These are phyloP conservation scores for Trifolium dubium DNA, from an alignment of 306 rosid species.

Conservation along the genomic window DNA sequence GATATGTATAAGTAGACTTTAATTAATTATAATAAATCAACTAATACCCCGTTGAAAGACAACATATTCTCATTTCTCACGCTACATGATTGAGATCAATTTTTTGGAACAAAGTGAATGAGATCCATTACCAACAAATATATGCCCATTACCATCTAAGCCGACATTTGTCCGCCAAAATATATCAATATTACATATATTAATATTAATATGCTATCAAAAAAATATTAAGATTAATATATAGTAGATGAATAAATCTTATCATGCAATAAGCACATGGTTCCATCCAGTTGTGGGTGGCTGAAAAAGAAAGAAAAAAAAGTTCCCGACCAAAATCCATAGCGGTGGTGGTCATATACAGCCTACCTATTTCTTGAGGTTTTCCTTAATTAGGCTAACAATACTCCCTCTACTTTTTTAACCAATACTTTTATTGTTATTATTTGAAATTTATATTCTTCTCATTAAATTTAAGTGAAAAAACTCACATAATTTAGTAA, in stretches of 20 bases:
- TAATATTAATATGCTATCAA: neutral
- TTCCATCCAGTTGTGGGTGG: slow-evolving; percentile 42
- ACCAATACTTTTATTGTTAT: neutral
- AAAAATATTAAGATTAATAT: too few species aligned
- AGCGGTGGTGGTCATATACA: slow-evolving; percentile 35
- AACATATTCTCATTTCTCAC: neutral
- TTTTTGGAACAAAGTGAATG: too few species aligned
- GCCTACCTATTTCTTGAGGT: neutral
- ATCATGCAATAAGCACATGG: slow-evolving; percentile 36
- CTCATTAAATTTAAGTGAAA: neutral
- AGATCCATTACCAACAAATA: too few species aligned
- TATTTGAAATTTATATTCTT: neutral
- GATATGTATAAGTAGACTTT: too few species aligned
- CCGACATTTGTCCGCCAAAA: slow-evolving; percentile 31
- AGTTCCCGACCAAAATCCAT: slow-evolving; percentile 40
- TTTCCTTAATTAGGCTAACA: neutral
- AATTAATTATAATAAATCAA: too few species aligned
- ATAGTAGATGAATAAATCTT: neutral
- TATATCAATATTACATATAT: neutral
- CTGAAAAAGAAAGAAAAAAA: slow-evolving; percentile 33
- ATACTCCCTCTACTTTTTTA: neutral
- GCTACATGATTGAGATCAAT: too few species aligned
- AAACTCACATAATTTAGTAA: neutral
- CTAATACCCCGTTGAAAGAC: neutral
- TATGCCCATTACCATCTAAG: neutral